These are phyloP conservation scores for Hysterangium stoloniferum DNA, from an alignment of 768 basidiomycete species.

Conservation along the genomic window DNA sequence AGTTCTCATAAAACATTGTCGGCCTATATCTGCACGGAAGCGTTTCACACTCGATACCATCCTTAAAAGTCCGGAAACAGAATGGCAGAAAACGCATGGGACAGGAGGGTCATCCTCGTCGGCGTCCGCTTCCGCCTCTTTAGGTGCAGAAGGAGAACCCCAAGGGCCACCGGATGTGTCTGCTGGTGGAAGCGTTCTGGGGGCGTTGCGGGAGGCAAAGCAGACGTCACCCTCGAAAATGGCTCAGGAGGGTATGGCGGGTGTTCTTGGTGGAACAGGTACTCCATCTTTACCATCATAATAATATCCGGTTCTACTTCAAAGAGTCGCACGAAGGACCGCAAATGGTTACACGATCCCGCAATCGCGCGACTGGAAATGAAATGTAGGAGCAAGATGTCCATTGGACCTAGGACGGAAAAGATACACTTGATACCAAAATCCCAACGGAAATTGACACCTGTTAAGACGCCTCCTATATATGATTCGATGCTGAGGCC, in stretches of 20 bases:
- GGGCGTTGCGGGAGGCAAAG: too few relatives aligned
- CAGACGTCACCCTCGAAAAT: too few relatives aligned
- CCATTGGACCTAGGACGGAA: background rate
- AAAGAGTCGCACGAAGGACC: too few relatives aligned
- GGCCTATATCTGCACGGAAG: constrained; percentile 72
- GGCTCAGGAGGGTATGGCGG: too few relatives aligned
- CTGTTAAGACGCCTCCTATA: constrained; percentile 35
- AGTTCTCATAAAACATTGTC: constrained; percentile 75
- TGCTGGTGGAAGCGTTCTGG: background rate
- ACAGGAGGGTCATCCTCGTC: background rate
- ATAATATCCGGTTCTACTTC: too few relatives aligned
- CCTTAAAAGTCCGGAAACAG: constrained; percentile 59
- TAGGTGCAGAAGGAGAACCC: background rate
- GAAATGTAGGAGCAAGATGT: too few relatives aligned
- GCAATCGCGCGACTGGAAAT: too few relatives aligned
- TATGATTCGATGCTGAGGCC: constrained; percentile 39
- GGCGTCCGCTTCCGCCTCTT: background rate
- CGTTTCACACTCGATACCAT: constrained; percentile 65
- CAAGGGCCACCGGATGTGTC: background rate
- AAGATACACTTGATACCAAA: constrained; percentile 44
- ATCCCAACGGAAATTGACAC: constrained; percentile 42
- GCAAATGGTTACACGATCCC: too few relatives aligned
- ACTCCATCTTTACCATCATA: too few relatives aligned
- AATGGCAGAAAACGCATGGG: constrained; percentile 23
- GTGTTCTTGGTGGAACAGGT: too few relatives aligned